Evolutionary conservation across 768 basidiomycete genomes (phyloP), one percentile per base, ranked within the genome.

Genomic region (Podaxis pistillaris): DNA sequence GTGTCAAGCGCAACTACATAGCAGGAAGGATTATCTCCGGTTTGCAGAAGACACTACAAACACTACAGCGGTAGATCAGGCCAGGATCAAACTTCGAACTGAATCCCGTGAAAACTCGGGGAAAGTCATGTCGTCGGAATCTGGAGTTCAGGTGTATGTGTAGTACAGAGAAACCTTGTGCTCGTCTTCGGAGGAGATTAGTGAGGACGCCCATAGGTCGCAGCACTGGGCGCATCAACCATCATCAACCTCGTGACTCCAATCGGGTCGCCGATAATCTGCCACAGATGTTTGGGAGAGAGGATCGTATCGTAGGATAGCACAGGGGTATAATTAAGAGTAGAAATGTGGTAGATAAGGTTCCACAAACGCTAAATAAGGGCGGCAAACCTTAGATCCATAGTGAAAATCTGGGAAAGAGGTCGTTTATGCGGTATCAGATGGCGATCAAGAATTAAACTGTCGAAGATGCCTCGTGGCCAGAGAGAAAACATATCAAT

Each of bases 391-490:
- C 51, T 60, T 60, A 60, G 59, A 60, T 60, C 51, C 30, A 12
- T 0, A 9, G 3, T 5, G 47, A 33, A 37, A 56, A 19, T 50
- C 57, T 15, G 15, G 41, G n/a, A 28, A 8, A 24, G 13, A 13
- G 28, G 51, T 19, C 17, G 30, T 24, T 55, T 56, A 26, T 26
- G 13, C 17, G 49, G 24, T 22, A 51, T 60, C 59, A 44, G 51
- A 54, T 60, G 54, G 19, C 36, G 52, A 60, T 60, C 59, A 60
- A 11, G 37, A 41, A 41, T 44, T 53, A 60, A 30, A 36, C 58
- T 37, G 49, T 60, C 57, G 57, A 60, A 60, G 47, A 37, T 53
- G 51, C 59, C 51, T 60, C 51, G 59, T 60, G 59, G 59, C 51
- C 17, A 17, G 37, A 60, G 41, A 47, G 33, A 52, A 60, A 53